These are phyloP conservation scores for Ilex paraguariensis DNA, from an alignment of 305 asterid species.

Conservation along the genomic window DNA sequence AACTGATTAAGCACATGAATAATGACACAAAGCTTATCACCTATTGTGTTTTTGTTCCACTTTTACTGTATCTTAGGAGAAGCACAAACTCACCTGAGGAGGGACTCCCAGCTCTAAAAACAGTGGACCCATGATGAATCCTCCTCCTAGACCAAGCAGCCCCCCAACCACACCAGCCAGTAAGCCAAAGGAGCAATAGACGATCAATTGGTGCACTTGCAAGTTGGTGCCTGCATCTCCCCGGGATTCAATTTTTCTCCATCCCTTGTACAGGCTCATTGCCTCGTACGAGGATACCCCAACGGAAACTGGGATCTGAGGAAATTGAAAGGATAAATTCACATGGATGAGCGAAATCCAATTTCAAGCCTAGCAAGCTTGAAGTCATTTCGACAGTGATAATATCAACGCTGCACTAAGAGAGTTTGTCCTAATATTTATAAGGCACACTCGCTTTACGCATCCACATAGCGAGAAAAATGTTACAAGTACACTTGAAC, in stretches of 20 bases:
- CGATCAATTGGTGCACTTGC: slow-evolving; percentile 49
- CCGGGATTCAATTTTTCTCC: slow-evolving; percentile 74
- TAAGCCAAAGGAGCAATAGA: slow-evolving; percentile 64
- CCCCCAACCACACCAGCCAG: slow-evolving; percentile 95
- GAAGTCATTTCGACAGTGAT: no score
- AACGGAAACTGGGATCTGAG: slow-evolving; percentile 80
- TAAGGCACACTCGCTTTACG: no score
- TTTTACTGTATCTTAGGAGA: no score
- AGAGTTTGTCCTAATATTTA: no score
- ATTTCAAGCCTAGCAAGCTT: neutral
- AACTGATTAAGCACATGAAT: neutral
- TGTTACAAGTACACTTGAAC: no score
- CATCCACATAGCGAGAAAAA: no score
- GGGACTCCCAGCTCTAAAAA: slow-evolving; percentile 91
- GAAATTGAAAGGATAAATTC: neutral
- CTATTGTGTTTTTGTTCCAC: no score
- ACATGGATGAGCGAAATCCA: neutral
- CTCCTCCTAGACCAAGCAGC: slow-evolving; percentile 95
- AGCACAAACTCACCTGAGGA: slow-evolving; percentile 59
- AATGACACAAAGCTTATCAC: no score
- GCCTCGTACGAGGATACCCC: slow-evolving; percentile 72
- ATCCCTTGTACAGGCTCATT: slow-evolving; percentile 71
- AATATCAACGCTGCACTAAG: no score
- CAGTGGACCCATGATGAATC: slow-evolving; percentile 96
- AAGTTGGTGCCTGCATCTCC: slow-evolving; percentile 66